Conservation (phyloP, 192 early-diverging fungal genomes). For the Podila horticola region DNA sequence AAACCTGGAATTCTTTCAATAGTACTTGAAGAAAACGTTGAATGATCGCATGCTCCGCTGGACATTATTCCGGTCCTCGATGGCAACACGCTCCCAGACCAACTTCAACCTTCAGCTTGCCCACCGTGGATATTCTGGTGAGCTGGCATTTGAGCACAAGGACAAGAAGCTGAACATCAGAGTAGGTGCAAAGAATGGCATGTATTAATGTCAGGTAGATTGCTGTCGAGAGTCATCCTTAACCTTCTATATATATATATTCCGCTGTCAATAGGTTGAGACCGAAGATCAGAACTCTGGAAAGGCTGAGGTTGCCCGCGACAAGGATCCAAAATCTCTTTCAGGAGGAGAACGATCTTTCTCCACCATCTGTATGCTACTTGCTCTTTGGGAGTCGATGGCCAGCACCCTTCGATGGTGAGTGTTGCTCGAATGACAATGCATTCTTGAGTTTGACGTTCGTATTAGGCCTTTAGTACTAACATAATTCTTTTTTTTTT, state of each 20-base stretch:
- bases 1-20: background rate
- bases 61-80: slow-evolving; percentile 76
- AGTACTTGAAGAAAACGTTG: slow-evolving; percentile 66
- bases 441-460: background rate
- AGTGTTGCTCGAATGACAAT: background rate
- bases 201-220: background rate
- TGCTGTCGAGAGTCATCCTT: background rate
- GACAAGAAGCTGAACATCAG: slow-evolving; percentile 68
- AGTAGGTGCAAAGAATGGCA: slow-evolving; percentile 48
- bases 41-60: slow-evolving; percentile 69
- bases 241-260: background rate
- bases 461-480: too few species aligned
- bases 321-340: slow-evolving; percentile 91
- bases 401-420: slow-evolving; percentile 88
- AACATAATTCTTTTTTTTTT: background rate
- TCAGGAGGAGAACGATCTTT: slow-evolving; percentile 99
- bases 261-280: slow-evolving; percentile 9
- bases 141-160: slow-evolving; percentile 80
- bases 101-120: slow-evolving; percentile 80
- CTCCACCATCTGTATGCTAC: slow-evolving; percentile 90
- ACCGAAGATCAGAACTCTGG: slow-evolving; percentile 54
- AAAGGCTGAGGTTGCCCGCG: slow-evolving; percentile 50
- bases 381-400: slow-evolving; percentile 95
- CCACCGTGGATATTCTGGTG: slow-evolving; percentile 86
- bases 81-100: slow-evolving; percentile 72